These are phyloP conservation scores for Epichloe festucae DNA, from an alignment of 2,329 filamentous ascomycete species.

Conservation along the genomic window DNA sequence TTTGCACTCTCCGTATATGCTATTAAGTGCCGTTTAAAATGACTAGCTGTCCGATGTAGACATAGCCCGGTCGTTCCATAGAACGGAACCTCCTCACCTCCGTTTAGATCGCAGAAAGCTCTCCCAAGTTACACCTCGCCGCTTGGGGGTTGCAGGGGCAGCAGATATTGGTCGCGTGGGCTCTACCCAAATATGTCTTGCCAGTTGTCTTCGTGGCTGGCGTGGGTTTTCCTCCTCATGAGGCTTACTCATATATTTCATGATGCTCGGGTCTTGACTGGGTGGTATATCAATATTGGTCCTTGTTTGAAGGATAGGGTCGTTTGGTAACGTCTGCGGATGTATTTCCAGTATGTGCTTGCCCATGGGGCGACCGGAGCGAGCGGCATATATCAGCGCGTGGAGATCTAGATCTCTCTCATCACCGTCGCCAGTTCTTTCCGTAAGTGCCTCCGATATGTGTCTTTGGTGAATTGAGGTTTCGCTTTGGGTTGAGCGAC, in stretches of 20 bases:
- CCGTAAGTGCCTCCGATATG: neutral
- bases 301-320: slow-evolving; percentile 21
- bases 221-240: slow-evolving; percentile 4
- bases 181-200: slow-evolving; percentile 11
- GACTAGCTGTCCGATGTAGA: neutral
- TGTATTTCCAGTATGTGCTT: slow-evolving; percentile 26
- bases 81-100: slow-evolving; percentile 7
- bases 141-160: slow-evolving; percentile 4
- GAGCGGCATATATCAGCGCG: slow-evolving; percentile 20
- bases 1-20: neutral
- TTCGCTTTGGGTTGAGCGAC: slow-evolving; percentile 5
- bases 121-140: slow-evolving; percentile 11
- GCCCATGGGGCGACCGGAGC: slow-evolving; percentile 11
- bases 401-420: slow-evolving; percentile 16
- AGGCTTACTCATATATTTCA: slow-evolving; percentile 14
- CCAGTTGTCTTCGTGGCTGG: slow-evolving; percentile 5
- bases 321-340: slow-evolving; percentile 25
- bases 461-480: neutral
- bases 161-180: slow-evolving; percentile 8
- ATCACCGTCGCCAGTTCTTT: slow-evolving; percentile 2
- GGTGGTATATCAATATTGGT: slow-evolving; percentile 21
- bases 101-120: slow-evolving; percentile 14
- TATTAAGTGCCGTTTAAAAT: neutral
- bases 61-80: neutral
- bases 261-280: slow-evolving; percentile 25